phyloP scores from a whole-genome alignment of 495 filamentous ascomycete species.

The Elasticomyces elasticus region DNA sequence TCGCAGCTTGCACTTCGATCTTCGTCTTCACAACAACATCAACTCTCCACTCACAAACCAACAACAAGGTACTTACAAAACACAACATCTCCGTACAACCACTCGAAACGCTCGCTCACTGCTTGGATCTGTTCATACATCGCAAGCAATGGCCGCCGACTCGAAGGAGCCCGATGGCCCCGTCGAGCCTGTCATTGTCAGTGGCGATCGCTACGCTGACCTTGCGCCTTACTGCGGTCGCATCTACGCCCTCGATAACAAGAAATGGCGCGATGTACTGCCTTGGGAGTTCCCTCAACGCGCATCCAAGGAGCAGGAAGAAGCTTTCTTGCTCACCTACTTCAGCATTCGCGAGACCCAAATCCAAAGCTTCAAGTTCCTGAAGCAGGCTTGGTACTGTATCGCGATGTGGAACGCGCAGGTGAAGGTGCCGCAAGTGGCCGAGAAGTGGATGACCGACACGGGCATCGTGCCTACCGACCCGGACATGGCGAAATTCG shows the following conservation, averaged over 20 bases:
- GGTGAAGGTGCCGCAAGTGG: slow-evolving; percentile 5
- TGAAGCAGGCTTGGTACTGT: slow-evolving; percentile 19
- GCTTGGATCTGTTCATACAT: not conserved
- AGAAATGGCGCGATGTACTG: slow-evolving; percentile 9
- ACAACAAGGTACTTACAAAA: not conserved
- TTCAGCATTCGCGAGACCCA: slow-evolving; percentile 14
- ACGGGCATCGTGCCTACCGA: slow-evolving; percentile 1
- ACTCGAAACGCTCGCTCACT: not conserved
- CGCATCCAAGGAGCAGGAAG: slow-evolving; percentile 7
- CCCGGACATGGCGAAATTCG: not conserved
- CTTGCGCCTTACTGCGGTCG: slow-evolving; percentile 11
- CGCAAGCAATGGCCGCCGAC: not conserved
- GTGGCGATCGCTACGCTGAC: slow-evolving; percentile 17
- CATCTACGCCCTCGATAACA: slow-evolving; percentile 10
- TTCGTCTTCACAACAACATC: not conserved
- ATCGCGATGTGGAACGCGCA: slow-evolving; percentile 12
- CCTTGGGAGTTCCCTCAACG: slow-evolving; percentile 17
- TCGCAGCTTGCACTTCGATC: not conserved
- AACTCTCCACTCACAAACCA: not conserved
- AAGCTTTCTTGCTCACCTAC: slow-evolving; percentile 8
- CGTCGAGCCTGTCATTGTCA: slow-evolving; percentile 15
- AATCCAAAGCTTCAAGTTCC: slow-evolving; percentile 15
- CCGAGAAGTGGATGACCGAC: slow-evolving; percentile 5
- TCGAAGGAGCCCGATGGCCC: not conserved
- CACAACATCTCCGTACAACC: not conserved